Base-by-base conservation (phyloP, 495 filamentous ascomycete genomes). In the Hyaloscypha hepaticicola region DNA sequence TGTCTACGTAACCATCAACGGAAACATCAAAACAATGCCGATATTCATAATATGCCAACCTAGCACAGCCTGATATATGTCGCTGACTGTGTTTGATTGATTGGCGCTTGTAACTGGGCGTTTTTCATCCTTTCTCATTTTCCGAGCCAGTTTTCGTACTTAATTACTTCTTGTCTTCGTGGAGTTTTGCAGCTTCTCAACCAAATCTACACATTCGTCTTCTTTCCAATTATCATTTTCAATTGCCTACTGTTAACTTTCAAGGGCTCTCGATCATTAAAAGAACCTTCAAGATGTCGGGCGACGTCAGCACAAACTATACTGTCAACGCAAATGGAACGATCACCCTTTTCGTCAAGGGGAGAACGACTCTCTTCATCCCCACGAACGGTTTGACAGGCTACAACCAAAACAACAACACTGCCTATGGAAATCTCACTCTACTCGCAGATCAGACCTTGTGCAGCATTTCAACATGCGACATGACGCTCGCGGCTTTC, bases 391-490 rank as follows among this genome's bases (percentile, higher is more conserved):
- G 59, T 24, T 14, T 61, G 19, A 61, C 59, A n/a, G 59, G 59
- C 16, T 50, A 29, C 24, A 61, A 61, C 29, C 59, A 19, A 27
- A 9, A 52, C 45, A 61, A 61, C 59, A 51, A 61, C 31, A 61
- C 59, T 52, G 59, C 24, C 22, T 61, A 61, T 16, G 59, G 59
- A 27, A 61, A 61, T n/a, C 16, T 61, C 59, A 61, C 59, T 33
- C 56, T 58, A 19, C 12, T 45, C 6, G 38, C 38, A 16, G 38
- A 45, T 45, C 38, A 45, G 12, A 45, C 38, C 0, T 19, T 45
- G 16, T 66, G 64, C 41, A 66, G 41, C 12, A 11, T 66, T 16
- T 2, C n/a, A 58, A 65, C 60, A 28, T 69, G 66, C 48, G 28
- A 33, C 22, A 63, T 69, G 29, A 63, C 55, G 48, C 53, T 25